Evolutionary conservation across 176 grass and related monocot genomes (phyloP).

Genomic region (Carex scoparia): DNA sequence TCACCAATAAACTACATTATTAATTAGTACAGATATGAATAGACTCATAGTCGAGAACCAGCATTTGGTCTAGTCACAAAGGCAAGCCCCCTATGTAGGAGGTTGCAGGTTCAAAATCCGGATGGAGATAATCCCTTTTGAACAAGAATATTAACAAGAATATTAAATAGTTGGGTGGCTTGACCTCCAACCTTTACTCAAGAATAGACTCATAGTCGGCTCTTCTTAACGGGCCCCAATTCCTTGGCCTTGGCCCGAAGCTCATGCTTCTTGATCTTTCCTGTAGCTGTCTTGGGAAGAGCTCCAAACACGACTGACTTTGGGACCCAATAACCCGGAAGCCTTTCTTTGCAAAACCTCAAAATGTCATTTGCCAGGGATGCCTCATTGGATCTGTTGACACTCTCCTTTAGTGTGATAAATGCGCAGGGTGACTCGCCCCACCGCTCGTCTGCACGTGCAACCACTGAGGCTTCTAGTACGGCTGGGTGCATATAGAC

Average conservation of each 20-base stretch:
- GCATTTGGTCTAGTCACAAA: too few relatives aligned
- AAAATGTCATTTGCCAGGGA: conserved; percentile 56
- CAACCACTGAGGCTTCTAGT: conserved; percentile 79
- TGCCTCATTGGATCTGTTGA: conserved; percentile 38
- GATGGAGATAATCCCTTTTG: too few relatives aligned
- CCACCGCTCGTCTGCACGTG: conserved; percentile 79
- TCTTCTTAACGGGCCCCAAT: conserved; percentile 71
- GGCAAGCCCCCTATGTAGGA: too few relatives aligned
- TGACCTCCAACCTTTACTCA: too few relatives aligned
- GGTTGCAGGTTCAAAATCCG: too few relatives aligned
- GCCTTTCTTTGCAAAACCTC: conserved; percentile 61
- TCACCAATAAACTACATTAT: background rate
- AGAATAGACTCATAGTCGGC: conserved; percentile 44
- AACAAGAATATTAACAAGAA: too few relatives aligned
- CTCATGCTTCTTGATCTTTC: conserved; percentile 96
- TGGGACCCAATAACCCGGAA: conserved; percentile 89
- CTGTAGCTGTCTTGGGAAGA: conserved; percentile 88
- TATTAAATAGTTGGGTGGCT: too few relatives aligned
- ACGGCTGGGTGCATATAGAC: conserved; percentile 77
- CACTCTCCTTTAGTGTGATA: conserved; percentile 54
- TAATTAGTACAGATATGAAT: background rate
- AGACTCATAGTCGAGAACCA: conserved; percentile 37
- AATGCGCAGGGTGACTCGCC: conserved; percentile 94
- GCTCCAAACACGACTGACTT: conserved; percentile 90
- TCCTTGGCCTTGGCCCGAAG: conserved; percentile 73